Evolutionary conservation across 208 protist genomes (phyloP).

Genomic region (Crithidia thermophila): DNA sequence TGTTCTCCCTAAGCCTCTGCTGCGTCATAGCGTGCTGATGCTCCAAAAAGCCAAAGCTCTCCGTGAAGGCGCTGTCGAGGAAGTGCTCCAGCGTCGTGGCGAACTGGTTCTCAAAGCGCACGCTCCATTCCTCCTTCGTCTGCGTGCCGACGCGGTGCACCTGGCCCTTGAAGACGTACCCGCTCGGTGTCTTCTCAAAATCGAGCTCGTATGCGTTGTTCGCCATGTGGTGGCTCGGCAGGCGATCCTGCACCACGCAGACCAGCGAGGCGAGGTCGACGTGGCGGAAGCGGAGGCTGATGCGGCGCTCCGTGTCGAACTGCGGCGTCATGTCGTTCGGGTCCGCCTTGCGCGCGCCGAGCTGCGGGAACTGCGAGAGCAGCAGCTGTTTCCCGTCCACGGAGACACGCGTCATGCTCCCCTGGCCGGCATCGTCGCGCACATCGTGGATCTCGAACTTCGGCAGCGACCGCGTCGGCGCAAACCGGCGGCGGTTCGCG

Average conservation of each 20-base stretch:
- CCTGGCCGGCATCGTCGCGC: constrained; percentile 69
- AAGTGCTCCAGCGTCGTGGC: constrained; percentile 86
- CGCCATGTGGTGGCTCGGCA: constrained; percentile 65
- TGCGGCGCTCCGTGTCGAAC: constrained; percentile 82
- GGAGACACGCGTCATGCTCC: constrained; percentile 79
- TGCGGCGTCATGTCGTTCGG: constrained; percentile 85
- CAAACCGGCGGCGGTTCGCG: background rate
- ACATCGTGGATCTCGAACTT: constrained; percentile 90
- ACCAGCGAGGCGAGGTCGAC: constrained; percentile 78
- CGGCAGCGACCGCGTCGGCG: constrained; percentile 44
- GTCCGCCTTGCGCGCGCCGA: constrained; percentile 84
- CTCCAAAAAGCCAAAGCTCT: constrained; percentile 85
- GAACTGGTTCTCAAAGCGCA: constrained; percentile 86
- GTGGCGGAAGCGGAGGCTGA: constrained; percentile 78
- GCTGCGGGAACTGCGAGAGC: constrained; percentile 86
- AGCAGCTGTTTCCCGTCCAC: constrained; percentile 81
- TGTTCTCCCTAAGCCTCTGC: constrained; percentile 9
- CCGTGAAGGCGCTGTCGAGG: constrained; percentile 70
- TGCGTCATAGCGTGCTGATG: constrained; percentile 34
- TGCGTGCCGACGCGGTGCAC: constrained; percentile 63
- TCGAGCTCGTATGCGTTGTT: constrained; percentile 76
- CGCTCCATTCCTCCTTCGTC: constrained; percentile 72
- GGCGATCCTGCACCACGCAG: constrained; percentile 58
- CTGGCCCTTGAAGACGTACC: constrained; percentile 72
- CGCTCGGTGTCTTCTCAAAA: constrained; percentile 64